Evolutionary conservation across 768 basidiomycete species (phyloP), one percentile per base, ranked within the genome.

Genomic region (Kwoniella mangroviensis): DNA sequence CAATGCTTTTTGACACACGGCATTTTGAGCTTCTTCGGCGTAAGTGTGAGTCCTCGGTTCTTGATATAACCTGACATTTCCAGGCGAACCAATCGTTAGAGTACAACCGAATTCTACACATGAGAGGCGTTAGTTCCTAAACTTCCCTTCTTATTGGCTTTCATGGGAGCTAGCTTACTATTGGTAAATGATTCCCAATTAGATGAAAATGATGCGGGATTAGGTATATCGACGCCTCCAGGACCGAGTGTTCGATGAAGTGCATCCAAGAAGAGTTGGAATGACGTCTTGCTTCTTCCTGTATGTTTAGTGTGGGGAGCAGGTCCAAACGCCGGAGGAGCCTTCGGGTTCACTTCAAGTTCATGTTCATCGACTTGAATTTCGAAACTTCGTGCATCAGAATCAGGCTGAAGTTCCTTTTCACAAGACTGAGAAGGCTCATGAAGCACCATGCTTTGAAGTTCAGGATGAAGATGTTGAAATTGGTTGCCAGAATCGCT

Each of bases 1-100:
- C 7, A 74, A 41, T 9, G 73, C 73, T 40, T 56, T 53, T 10
- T 62, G 49, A 40, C 73, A 74, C 17, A 74, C 69, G 2, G 65
- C 66, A 24, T 74, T 45, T 43, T 61, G 63, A 26, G 69, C 69
- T 13, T 67, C 59, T 17, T 68, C 65, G 4, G 28, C 56, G 19
- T 54, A 42, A 11, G 49, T 17, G 22, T 70, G 58, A 2, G 49
- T 22, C 17, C 60, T 61, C 6, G 49, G 60, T 61, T 63, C 67
- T 28, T 52, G 26, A 40, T 74, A 74, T 10, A 40, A 45, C 54
- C 62, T 61, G 24, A 41, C 4, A 28, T 57, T 17, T 13, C 49
- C 58, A n/a, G 13, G 7, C 1, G 24, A 10, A 3, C 70, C 67
- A 7, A 74, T 22, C 11, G 40, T 56, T 3, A 74, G 63, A 2